Evolutionary conservation across 306 rosid genomes (phyloP).

Genomic region (Cicer arietinum): DNA sequence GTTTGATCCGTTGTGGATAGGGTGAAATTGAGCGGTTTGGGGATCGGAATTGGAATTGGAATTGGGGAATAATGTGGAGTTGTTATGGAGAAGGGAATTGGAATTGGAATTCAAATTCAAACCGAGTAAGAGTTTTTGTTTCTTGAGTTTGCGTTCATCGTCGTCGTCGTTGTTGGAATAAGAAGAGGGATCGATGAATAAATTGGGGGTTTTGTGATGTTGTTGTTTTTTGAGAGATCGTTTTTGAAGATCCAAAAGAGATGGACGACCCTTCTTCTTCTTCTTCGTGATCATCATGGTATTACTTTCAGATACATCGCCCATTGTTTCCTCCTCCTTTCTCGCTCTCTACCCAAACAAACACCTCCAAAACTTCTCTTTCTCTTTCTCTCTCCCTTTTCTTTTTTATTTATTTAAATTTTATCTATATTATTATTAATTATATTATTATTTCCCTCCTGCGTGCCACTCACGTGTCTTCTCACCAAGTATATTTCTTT

Average conservation of each 20-base stretch:
- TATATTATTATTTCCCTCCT: too few species aligned
- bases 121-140: slow-evolving; percentile 74
- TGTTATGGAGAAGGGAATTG: too few species aligned
- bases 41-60: slow-evolving; percentile 50
- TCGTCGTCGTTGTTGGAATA: slow-evolving; percentile 52
- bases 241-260: slow-evolving; percentile 95
- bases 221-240: slow-evolving; percentile 70
- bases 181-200: slow-evolving; percentile 34
- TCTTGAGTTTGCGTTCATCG: slow-evolving; percentile 80
- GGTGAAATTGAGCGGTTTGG: slow-evolving; percentile 46
- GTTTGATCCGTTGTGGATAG: slow-evolving; percentile 54
- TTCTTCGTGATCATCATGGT: slow-evolving; percentile 56
- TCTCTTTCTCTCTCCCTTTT: background rate
- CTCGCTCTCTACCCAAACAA: slow-evolving; percentile 51
- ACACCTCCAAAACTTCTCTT: slow-evolving; percentile 37
- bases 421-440: background rate
- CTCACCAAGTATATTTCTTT: too few species aligned
- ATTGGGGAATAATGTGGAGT: too few species aligned
- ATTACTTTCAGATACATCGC: slow-evolving; percentile 61
- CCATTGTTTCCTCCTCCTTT: slow-evolving; percentile 66
- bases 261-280: slow-evolving; percentile 98
- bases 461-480: slow-evolving; percentile 34
- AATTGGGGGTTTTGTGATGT: slow-evolving; percentile 51
- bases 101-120: slow-evolving; percentile 43
- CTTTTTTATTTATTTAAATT: background rate